Percentiles rank a stretch among this genome's conserved stretches.
These are phyloP conservation scores for Polygonum maritimum DNA, from an alignment of 148 eudicot genomes.

Conservation along the genomic window DNA sequence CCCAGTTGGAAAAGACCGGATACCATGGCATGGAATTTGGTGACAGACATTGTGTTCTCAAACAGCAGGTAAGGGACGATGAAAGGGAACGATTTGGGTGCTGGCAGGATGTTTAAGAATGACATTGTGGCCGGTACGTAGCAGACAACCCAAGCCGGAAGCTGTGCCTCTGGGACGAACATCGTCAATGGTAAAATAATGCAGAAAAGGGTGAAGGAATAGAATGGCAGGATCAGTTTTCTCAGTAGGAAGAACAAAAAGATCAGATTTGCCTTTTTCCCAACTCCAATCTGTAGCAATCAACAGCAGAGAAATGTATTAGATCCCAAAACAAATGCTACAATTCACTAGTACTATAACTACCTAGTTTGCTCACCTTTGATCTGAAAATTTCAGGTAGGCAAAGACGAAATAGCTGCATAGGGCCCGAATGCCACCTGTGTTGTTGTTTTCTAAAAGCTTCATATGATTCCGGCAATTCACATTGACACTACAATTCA, in stretches of 20 bases:
- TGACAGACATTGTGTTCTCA: constrained; percentile 98
- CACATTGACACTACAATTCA: constrained; percentile 76
- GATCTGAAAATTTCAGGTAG: constrained; percentile 68
- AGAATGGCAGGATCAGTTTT: constrained; percentile 84
- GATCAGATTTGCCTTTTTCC: constrained; percentile 85
- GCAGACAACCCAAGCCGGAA: constrained; percentile 89
- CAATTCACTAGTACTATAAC: neutral
- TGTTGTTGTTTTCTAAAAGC: constrained; percentile 61
- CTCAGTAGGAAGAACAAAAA: constrained; percentile 88
- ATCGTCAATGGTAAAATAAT: constrained; percentile 95
- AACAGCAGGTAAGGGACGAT: constrained; percentile 92
- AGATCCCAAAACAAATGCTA: neutral
- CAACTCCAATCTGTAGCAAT: constrained; percentile 60
- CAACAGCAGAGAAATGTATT: constrained; percentile 5
- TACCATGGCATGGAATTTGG: constrained; percentile 97
- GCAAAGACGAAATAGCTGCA: constrained; percentile 96
- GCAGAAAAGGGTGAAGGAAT: constrained; percentile 93
- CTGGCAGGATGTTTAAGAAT: constrained; percentile 82
- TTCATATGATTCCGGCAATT: constrained; percentile 94
- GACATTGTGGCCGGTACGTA: constrained; percentile 89
- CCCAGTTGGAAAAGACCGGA: constrained; percentile 94
- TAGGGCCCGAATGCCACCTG: constrained; percentile 99
- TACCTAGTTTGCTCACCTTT: constrained; percentile 35
- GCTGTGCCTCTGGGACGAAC: constrained; percentile 90
- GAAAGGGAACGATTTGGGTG: constrained; percentile 93